Evolutionary conservation across 139 green algal genomes (phyloP).

Genomic region (Edaphochlamys debaryana): DNA sequence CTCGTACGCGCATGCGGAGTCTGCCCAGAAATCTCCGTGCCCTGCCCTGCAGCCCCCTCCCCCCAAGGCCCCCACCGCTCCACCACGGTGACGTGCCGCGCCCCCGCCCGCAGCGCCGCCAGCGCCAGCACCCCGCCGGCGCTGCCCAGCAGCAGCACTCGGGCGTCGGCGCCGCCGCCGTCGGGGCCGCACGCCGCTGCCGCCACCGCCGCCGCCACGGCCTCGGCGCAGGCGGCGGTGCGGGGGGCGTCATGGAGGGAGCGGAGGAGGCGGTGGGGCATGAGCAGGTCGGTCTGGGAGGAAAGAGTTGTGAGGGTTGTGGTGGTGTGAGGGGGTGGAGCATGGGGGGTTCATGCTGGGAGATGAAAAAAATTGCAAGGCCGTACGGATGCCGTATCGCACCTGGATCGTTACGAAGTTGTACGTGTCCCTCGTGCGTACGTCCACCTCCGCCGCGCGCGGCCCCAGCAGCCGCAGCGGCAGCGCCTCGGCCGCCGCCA

Average conservation of each 20-base stretch:
- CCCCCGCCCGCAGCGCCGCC: constrained; percentile 74
- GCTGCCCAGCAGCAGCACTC: constrained; percentile 47
- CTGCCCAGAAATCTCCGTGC: too few relatives aligned
- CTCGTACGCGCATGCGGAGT: too few relatives aligned
- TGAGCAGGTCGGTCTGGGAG: constrained; percentile 47
- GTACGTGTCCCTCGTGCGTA: constrained; percentile 86
- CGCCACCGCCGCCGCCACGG: constrained; percentile 35
- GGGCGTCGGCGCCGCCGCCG: constrained; percentile 20
- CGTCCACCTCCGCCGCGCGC: constrained; percentile 80
- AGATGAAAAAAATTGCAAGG: too few relatives aligned
- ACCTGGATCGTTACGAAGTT: constrained; percentile 88
- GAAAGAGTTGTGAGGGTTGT: neutral
- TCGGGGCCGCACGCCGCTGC: neutral
- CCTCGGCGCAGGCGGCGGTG: constrained; percentile 53
- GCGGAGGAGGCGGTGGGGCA: constrained; percentile 45
- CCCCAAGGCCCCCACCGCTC: constrained; percentile 44
- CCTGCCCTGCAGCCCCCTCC: too few relatives aligned
- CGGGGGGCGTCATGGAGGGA: constrained; percentile 42
- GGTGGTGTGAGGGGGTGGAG: neutral
- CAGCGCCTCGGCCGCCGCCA: constrained; percentile 62
- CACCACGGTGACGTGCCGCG: constrained; percentile 76
- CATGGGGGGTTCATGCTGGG: neutral
- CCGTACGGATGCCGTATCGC: neutral
- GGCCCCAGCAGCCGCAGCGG: constrained; percentile 43
- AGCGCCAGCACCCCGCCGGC: constrained; percentile 49